phyloP scores from a whole-genome alignment of 108 stramenopile genomes.

The Pseudonitzschia pungens region DNA sequence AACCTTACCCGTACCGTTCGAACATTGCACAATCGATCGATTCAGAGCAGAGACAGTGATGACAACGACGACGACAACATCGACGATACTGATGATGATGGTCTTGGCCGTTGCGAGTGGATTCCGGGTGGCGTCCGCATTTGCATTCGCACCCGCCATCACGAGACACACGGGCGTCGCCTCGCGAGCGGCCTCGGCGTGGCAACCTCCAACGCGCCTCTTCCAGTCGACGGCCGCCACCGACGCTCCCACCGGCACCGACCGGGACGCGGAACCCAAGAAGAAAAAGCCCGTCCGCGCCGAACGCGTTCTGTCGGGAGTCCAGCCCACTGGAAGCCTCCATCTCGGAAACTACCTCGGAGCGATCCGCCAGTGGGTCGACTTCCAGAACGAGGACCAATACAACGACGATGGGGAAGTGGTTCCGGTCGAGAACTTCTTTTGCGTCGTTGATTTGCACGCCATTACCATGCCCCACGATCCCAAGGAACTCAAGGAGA shows the following conservation, averaged over 20 bases:
- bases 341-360: slow-evolving; percentile 99
- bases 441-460: slow-evolving; percentile 98
- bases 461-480: slow-evolving; percentile 98
- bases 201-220: slow-evolving; percentile 1
- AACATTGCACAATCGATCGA: too few species aligned
- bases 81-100: slow-evolving; percentile 2
- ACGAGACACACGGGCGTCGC: not conserved
- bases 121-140: slow-evolving; percentile 5
- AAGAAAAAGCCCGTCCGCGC: slow-evolving; percentile 38
- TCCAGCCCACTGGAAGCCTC: slow-evolving; percentile 97
- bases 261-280: not conserved
- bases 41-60: not conserved
- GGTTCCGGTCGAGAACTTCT: slow-evolving; percentile 87
- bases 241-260: too few species aligned
- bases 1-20: too few species aligned
- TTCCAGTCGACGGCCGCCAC: not conserved
- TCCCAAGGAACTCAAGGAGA: slow-evolving; percentile 82
- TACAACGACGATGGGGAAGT: slow-evolving; percentile 51
- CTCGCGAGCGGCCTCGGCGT: not conserved
- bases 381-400: slow-evolving; percentile 83
- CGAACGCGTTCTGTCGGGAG: slow-evolving; percentile 90
- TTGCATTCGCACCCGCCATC: not conserved
- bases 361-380: slow-evolving; percentile 97
- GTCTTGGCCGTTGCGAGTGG: slow-evolving; percentile 1
- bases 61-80: not conserved